Evolutionary conservation across 2,329 filamentous ascomycete genomes (phyloP).

Genomic region (Gaeumannomyces sp.): DNA sequence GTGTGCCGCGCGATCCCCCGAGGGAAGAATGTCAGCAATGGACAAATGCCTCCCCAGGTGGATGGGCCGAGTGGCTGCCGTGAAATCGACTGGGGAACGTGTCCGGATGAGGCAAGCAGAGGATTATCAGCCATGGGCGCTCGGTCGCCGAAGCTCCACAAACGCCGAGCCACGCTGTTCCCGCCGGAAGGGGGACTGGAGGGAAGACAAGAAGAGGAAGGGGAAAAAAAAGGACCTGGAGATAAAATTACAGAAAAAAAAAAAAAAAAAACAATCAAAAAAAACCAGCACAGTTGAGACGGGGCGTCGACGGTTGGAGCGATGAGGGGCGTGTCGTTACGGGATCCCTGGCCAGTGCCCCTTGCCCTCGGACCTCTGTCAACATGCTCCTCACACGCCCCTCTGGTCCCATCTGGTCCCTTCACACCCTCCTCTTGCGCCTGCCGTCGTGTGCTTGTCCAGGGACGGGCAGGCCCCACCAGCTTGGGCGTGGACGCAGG

Average conservation of each 20-base stretch:
- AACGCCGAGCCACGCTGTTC: constrained; percentile 28
- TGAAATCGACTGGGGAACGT: constrained; percentile 9
- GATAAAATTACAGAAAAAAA: not conserved
- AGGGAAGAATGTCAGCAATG: not conserved
- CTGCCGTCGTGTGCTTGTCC: constrained; percentile 4
- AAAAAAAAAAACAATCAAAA: not conserved
- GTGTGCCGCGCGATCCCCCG: not conserved
- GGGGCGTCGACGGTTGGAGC: not conserved
- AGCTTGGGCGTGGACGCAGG: constrained; percentile 11
- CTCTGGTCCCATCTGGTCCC: constrained; percentile 3
- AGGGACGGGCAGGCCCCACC: constrained; percentile 11
- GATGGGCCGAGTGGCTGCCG: constrained; percentile 11
- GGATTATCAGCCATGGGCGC: constrained; percentile 31
- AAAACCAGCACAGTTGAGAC: not conserved
- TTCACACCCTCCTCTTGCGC: constrained; percentile 3
- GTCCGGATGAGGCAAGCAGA: constrained; percentile 30
- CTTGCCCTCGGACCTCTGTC: not conserved
- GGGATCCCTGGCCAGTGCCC: constrained; percentile 4
- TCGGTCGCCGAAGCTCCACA: constrained; percentile 38
- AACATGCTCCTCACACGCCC: constrained; percentile 6
- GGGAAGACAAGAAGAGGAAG: too few species aligned
- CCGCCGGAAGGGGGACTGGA: constrained; percentile 17
- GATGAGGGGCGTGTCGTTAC: constrained; percentile 8
- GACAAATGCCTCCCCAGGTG: not conserved
- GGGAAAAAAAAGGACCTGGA: not conserved